Conservation (phyloP, 2,329 filamentous ascomycete genomes). For the Cladorrhinum sp. region DNA sequence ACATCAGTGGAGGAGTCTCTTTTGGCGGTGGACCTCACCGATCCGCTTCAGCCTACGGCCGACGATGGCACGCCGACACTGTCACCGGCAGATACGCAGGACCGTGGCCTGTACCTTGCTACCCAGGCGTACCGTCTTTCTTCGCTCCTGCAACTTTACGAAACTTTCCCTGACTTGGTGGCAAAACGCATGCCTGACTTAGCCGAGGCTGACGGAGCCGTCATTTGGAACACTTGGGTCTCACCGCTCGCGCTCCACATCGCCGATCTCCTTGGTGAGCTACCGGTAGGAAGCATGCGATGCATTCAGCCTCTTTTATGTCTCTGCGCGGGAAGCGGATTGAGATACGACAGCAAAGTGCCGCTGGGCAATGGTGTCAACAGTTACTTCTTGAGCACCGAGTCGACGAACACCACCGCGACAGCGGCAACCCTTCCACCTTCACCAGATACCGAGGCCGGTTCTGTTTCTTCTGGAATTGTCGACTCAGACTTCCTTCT, state of each 20-base stretch:
- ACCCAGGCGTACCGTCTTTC: constrained; percentile 30
- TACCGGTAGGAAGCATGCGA: constrained; percentile 24
- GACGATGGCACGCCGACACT: constrained; percentile 2
- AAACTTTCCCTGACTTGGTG: constrained; percentile 29
- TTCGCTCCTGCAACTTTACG: constrained; percentile 29
- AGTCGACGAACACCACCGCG: neutral
- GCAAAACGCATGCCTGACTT: constrained; percentile 21
- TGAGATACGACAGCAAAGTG: constrained; percentile 26
- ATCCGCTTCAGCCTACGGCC: neutral
- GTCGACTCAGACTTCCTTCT: neutral
- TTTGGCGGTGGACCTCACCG: constrained; percentile 19
- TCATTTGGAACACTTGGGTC: constrained; percentile 25
- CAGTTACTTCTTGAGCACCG: constrained; percentile 19
- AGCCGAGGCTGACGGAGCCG: constrained; percentile 20
- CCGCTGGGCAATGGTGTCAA: constrained; percentile 13
- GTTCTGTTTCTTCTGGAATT: neutral
- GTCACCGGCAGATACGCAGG: neutral
- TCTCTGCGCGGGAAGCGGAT: constrained; percentile 29
- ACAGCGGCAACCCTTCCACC: neutral
- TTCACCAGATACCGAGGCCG: neutral
- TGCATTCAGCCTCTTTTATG: constrained; percentile 31
- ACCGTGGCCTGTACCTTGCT: constrained; percentile 19
- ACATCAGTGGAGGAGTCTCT: constrained; percentile 24
- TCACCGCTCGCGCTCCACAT: constrained; percentile 27
- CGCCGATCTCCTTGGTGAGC: constrained; percentile 22